Percentiles rank a stretch among this genome's conserved stretches.
Conservation (phyloP, 345 rosid genomes). For the thale cress (Arabidopsis thaliana) region DNA sequence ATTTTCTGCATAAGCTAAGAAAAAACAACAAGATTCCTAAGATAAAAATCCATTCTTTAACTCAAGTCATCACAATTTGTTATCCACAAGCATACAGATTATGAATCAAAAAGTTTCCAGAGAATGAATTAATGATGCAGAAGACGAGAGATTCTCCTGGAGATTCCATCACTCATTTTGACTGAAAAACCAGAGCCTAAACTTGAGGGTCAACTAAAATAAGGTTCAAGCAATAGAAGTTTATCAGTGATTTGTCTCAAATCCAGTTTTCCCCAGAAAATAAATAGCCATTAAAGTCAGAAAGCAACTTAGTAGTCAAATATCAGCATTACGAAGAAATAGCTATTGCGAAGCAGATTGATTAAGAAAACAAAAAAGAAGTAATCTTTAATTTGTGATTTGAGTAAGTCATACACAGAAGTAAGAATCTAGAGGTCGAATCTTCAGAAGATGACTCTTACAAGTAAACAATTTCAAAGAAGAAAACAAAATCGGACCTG, state of each 20-base stretch:
- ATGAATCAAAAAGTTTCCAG: not conserved
- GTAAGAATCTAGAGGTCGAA: constrained; percentile 19
- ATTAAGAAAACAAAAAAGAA: too few species aligned
- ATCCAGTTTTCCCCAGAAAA: not conserved
- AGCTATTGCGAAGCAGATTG: not conserved
- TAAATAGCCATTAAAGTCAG: constrained; percentile 11
- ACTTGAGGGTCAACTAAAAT: constrained; percentile 3
- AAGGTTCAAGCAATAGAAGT: constrained; percentile 1
- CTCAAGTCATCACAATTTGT: not conserved
- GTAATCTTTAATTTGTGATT: too few species aligned
- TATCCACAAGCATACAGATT: not conserved
- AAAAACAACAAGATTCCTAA: not conserved
- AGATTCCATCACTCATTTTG: not conserved
- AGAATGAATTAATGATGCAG: not conserved
- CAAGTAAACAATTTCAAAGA: constrained; percentile 7
- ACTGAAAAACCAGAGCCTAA: constrained; percentile 4
- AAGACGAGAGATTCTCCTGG: not conserved
- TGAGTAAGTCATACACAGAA: not conserved
- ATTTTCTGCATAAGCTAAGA: constrained; percentile 28
- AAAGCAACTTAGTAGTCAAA: constrained; percentile 14
- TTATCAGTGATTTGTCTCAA: not conserved
- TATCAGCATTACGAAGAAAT: constrained; percentile 1
- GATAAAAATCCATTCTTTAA: constrained; percentile 12
- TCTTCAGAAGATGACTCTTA: constrained; percentile 25
- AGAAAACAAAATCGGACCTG: not conserved